These are phyloP conservation scores for Castanopsis chinensis DNA, from an alignment of 306 rosid genomes.

Conservation along the genomic window DNA sequence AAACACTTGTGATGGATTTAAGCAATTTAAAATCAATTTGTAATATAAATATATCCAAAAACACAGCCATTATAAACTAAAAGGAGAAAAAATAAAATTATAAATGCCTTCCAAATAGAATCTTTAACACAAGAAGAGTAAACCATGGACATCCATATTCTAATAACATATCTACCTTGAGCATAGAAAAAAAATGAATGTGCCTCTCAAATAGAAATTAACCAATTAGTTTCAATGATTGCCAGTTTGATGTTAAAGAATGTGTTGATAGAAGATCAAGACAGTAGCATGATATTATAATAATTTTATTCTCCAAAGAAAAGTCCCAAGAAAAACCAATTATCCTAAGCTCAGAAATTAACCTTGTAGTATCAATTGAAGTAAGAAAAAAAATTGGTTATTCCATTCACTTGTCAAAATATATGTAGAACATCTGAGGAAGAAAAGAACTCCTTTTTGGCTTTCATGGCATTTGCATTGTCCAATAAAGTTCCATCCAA, in stretches of 20 bases:
- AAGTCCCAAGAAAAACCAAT: background rate
- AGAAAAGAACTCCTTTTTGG: slow-evolving; percentile 79
- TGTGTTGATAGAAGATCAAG: background rate
- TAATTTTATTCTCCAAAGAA: background rate
- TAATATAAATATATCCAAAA: background rate
- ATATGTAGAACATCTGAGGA: slow-evolving; percentile 85
- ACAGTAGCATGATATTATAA: background rate
- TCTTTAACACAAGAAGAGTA: slow-evolving; percentile 17
- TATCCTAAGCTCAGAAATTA: background rate
- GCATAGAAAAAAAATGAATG: slow-evolving; percentile 1
- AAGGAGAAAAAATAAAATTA: background rate
- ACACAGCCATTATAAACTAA: slow-evolving; percentile 8
- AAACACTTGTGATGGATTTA: slow-evolving; percentile 15
- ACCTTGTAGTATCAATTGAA: slow-evolving; percentile 8
- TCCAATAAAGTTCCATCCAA: slow-evolving; percentile 95
- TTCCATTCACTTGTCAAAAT: slow-evolving; percentile 71
- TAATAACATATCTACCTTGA: background rate
- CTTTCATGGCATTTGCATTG: slow-evolving; percentile 75
- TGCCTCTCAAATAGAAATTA: slow-evolving; percentile 2
- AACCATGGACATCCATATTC: slow-evolving; percentile 9
- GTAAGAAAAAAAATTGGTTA: background rate
- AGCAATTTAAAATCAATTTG: background rate
- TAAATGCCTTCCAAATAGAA: background rate
- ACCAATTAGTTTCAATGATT: slow-evolving; percentile 8
- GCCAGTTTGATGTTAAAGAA: slow-evolving; percentile 4